Evolutionary conservation across 1,284 basidiomycete species (phyloP), one percentile per base, ranked within the genome.

Genomic region (Pyrrhoderma lamaoense): DNA sequence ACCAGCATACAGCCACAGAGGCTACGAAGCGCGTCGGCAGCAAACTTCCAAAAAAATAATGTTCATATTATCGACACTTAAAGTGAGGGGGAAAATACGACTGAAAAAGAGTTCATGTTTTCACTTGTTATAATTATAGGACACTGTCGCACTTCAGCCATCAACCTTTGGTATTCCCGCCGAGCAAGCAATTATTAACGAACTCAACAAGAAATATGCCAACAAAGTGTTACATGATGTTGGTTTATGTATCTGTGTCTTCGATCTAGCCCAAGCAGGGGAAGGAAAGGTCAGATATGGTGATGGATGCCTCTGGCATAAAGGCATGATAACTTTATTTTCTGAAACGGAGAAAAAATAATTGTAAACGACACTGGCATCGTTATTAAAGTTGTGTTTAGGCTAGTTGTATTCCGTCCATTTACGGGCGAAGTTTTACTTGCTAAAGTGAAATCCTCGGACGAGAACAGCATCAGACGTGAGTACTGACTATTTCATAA

Each of bases 261-360:
- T 92, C 57, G 94, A 98, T 65, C 70, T 98, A 21, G 73, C 85
- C 0, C 80, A 89, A 58, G 87, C 84, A 1, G 85, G 91, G 8
- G 93, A 97, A 62, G 95, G 95, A 2, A 93, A 88, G 57, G 85
- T 98, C 8, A 77, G 93, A 23, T 96, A 95, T 65, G 94, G 94
- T 0, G 95, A 99, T 66, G 95, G 95, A 0, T 85, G 85, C 64
- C 72, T 95, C 62, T 98, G 92, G 83, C 93, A 98, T 65, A 92
- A 90, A 74, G 81, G 93, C 92, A 51, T 59, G 78, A 56, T 44
- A 43, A 27, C 37, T 18, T 57, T 16, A 23, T 9, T 37, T 27
- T 7, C 35, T 18, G 13, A 9, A 8, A n/a, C 35, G 14, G n/a
- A 11, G 18, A 21, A 47, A 40, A 40, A 40, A 22, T 5, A 18